Conservation (phyloP, 108 stramenopile genomes). For the Cyclotella kingstonii region DNA sequence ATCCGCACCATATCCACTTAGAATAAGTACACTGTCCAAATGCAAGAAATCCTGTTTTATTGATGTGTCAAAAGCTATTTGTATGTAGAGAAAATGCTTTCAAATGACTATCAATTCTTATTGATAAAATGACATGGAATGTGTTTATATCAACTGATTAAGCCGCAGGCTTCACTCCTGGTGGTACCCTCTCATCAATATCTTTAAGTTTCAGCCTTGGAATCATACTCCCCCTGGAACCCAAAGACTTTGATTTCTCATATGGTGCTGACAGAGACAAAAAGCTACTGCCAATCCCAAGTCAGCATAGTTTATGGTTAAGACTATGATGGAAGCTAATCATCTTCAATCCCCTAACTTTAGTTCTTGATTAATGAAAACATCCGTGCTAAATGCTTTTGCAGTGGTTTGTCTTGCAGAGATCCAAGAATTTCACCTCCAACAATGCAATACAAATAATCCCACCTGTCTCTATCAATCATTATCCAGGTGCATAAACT, state of each 20-base stretch:
- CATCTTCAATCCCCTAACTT: constrained; percentile 99
- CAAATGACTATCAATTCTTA: too few species aligned
- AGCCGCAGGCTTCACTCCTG: too few species aligned
- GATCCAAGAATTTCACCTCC: constrained; percentile 99
- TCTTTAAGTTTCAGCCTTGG: constrained; percentile 81
- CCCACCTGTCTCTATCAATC: constrained; percentile 98
- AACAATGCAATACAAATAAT: constrained; percentile 97
- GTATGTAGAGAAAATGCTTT: too few species aligned
- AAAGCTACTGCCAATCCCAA: constrained; percentile 90
- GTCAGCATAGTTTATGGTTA: constrained; percentile 99
- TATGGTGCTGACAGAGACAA: constrained; percentile 91
- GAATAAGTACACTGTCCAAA: too few species aligned
- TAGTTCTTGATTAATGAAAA: constrained; percentile 99
- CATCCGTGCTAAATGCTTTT: constrained; percentile 99
- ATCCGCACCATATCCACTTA: too few species aligned
- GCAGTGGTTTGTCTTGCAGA: constrained; percentile 98
- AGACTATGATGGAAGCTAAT: constrained; percentile 99
- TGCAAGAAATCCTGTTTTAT: too few species aligned
- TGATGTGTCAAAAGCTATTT: too few species aligned
- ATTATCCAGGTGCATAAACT: constrained; percentile 95
- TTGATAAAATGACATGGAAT: too few species aligned
- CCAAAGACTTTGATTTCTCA: constrained; percentile 97
- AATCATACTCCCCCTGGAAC: constrained; percentile 73
- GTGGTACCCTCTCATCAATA: too few species aligned
- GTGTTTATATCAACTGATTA: too few species aligned